Evolutionary conservation across 202 grass and related monocot species (phyloP).

Genomic region (Hordeum pubiflorum): DNA sequence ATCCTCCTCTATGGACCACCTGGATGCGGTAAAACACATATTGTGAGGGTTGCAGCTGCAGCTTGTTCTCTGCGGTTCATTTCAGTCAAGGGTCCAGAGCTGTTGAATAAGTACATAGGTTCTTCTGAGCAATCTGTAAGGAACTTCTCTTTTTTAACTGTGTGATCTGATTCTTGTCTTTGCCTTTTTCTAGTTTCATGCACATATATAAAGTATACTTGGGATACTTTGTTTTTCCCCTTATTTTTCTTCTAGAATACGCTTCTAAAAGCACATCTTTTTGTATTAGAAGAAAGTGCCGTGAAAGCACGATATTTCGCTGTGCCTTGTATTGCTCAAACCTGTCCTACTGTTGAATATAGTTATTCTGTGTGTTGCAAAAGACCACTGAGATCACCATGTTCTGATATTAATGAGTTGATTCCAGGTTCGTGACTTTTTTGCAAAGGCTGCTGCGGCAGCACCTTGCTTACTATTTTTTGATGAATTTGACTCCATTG

Average conservation of each 20-base stretch:
- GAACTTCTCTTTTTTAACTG: conserved; percentile 12
- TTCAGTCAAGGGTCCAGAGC: conserved; percentile 86
- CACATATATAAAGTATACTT: conserved; percentile 11
- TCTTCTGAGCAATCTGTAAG: conserved; percentile 94
- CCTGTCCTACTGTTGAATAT: conserved; percentile 13
- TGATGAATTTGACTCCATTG: conserved; percentile 96
- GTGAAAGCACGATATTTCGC: background rate
- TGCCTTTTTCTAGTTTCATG: conserved; percentile 2
- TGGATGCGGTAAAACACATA: conserved; percentile 94
- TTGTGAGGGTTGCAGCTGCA: conserved; percentile 82
- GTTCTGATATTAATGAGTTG: conserved; percentile 29
- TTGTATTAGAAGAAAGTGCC: background rate
- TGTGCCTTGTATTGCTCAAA: background rate
- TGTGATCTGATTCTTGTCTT: background rate
- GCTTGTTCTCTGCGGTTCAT: conserved; percentile 90
- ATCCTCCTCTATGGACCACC: conserved; percentile 94
- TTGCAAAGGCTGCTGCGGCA: conserved; percentile 80
- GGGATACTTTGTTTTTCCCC: background rate
- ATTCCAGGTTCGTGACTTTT: conserved; percentile 84
- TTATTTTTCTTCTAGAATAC: background rate
- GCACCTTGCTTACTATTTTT: conserved; percentile 92
- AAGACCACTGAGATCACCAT: background rate
- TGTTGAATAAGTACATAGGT: conserved; percentile 96
- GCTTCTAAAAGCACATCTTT: background rate
- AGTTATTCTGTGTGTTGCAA: conserved; percentile 1